These are phyloP conservation scores for Aurantiochytrium sp. DNA, from an alignment of 108 stramenopile genomes.

Conservation along the genomic window DNA sequence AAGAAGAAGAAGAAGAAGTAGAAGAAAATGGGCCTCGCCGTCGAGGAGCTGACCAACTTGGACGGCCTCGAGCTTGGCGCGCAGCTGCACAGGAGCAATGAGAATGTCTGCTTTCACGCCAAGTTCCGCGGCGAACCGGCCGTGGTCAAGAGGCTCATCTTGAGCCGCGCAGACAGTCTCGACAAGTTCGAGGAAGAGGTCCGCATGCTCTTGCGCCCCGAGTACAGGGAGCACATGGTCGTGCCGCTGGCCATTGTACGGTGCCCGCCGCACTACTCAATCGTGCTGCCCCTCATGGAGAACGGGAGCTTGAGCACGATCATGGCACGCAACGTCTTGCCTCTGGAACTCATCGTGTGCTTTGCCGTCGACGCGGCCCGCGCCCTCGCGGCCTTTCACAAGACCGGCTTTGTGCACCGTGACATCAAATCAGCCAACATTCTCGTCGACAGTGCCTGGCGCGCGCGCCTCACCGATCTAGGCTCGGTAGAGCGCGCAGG, in stretches of 20 bases:
- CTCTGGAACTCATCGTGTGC: not conserved
- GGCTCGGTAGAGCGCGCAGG: not conserved
- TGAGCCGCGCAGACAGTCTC: not conserved
- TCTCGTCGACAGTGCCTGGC: not conserved
- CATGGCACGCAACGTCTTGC: not conserved
- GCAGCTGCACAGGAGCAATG: not conserved
- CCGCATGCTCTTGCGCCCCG: not conserved
- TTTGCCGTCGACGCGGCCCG: conserved; percentile 4
- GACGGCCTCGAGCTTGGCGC: not conserved
- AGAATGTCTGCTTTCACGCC: conserved; percentile 5
- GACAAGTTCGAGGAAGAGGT: conserved; percentile 15
- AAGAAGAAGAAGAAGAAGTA: too few species aligned
- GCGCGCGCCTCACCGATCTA: not conserved
- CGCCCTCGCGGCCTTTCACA: not conserved
- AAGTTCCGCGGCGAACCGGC: conserved; percentile 12
- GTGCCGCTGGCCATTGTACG: not conserved
- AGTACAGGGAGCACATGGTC: not conserved
- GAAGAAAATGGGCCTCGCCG: not conserved
- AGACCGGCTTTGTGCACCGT: not conserved
- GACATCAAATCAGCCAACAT: conserved; percentile 14
- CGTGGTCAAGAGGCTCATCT: not conserved
- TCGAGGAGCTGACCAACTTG: not conserved
- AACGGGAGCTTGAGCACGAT: conserved; percentile 5
- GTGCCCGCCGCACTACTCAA: not conserved
- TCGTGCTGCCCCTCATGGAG: conserved; percentile 6